These are phyloP conservation scores for Beta lomatogona DNA, from an alignment of 179 eudicot species.

Conservation along the genomic window DNA sequence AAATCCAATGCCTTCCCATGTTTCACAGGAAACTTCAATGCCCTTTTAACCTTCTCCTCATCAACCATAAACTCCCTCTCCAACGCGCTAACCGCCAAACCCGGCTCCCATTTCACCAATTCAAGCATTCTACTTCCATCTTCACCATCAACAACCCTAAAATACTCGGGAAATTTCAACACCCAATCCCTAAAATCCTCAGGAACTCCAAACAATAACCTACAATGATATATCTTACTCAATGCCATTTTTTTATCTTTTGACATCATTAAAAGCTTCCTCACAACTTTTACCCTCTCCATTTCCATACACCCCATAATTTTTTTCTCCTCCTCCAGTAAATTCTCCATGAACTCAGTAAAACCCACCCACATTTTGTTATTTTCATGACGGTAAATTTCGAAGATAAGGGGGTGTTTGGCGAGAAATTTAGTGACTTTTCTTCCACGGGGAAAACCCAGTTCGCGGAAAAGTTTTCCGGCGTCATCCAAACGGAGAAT, in stretches of 20 bases:
- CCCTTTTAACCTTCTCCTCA: slow-evolving; percentile 74
- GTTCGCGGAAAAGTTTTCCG: slow-evolving; percentile 75
- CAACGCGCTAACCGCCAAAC: slow-evolving; percentile 70
- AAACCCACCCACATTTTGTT: slow-evolving; percentile 86
- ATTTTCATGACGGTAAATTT: slow-evolving; percentile 69
- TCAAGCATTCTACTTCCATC: slow-evolving; percentile 73
- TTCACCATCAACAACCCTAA: slow-evolving; percentile 48
- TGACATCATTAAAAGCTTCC: slow-evolving; percentile 85
- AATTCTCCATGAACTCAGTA: slow-evolving; percentile 66
- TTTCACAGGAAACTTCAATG: slow-evolving; percentile 68
- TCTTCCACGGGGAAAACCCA: slow-evolving; percentile 92
- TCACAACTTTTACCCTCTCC: slow-evolving; percentile 60
- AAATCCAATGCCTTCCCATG: slow-evolving; percentile 71
- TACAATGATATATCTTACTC: slow-evolving; percentile 74
- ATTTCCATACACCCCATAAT: slow-evolving; percentile 50
- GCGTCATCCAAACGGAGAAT: slow-evolving; percentile 82
- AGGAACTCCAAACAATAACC: slow-evolving; percentile 73
- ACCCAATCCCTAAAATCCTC: slow-evolving; percentile 91
- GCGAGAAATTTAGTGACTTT: slow-evolving; percentile 56
- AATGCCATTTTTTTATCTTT: slow-evolving; percentile 63
- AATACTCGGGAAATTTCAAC: slow-evolving; percentile 59
- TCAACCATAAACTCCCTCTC: slow-evolving; percentile 82
- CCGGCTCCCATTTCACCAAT: slow-evolving; percentile 72
- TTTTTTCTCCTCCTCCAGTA: slow-evolving; percentile 54
- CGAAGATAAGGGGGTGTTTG: slow-evolving; percentile 69